phyloP scores from a whole-genome alignment of 2,329 filamentous ascomycete genomes.

The Penicillium digitatum region DNA sequence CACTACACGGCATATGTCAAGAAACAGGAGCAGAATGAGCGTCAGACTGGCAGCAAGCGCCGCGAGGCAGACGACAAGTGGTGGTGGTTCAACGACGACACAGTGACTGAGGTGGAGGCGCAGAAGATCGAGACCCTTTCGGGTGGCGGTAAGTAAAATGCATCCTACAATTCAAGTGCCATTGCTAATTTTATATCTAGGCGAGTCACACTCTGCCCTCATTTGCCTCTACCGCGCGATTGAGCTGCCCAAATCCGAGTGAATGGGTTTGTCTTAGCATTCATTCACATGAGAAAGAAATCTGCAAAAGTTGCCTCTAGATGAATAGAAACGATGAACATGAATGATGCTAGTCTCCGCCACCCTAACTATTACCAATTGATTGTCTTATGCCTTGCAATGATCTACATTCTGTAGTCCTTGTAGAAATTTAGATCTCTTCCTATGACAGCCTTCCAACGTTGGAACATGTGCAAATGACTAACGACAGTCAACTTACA shows the following conservation, averaged over 20 bases:
- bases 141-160: constrained; percentile 65
- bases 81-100: constrained; percentile 99
- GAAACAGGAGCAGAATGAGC: constrained; percentile 68
- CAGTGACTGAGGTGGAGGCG: constrained; percentile 82
- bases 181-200: constrained; percentile 28
- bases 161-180: constrained; percentile 5
- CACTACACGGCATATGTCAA: constrained; percentile 99
- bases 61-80: constrained; percentile 79
- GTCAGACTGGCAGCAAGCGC: constrained; percentile 64
- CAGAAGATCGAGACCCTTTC: constrained; percentile 89
- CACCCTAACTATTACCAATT: background rate
- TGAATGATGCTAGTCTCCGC: constrained; percentile 14
- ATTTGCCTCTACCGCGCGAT: constrained; percentile 51
- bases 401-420: background rate
- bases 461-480: background rate
- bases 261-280: background rate
- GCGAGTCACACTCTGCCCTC: constrained; percentile 50
- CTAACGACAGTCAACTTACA: background rate
- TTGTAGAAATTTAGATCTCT: background rate
- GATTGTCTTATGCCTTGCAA: background rate
- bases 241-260: constrained; percentile 45
- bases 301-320: constrained; percentile 14
- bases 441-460: background rate
- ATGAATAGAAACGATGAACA: constrained; percentile 27
- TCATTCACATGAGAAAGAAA: constrained; percentile 2